A percentile compares a stretch with the other conserved stretches of the same genome.
phyloP scores from a whole-genome alignment of 2,329 filamentous ascomycete genomes.

The Didymella arachidicola region DNA sequence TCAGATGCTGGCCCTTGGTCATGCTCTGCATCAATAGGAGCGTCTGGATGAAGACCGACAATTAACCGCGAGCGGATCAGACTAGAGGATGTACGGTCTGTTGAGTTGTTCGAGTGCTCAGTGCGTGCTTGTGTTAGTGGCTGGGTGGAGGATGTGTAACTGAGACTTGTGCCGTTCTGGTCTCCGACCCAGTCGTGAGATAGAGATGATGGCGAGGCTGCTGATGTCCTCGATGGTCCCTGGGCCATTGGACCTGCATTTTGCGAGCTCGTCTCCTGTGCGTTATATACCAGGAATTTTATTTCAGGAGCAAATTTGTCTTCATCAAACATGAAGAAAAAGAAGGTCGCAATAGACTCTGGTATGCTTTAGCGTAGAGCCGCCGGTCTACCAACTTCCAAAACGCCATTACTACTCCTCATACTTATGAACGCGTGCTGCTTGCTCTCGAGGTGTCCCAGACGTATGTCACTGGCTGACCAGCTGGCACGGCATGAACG shows the following conservation, averaged over 20 bases:
- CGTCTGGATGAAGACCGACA: slow-evolving; percentile 51
- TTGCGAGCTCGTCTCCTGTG: slow-evolving; percentile 9
- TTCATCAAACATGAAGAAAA: background rate
- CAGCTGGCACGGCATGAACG: slow-evolving; percentile 5
- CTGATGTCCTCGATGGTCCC: slow-evolving; percentile 16
- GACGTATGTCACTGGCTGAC: slow-evolving; percentile 15
- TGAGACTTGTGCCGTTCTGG: slow-evolving; percentile 17
- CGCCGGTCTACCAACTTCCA: background rate
- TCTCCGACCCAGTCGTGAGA: slow-evolving; percentile 33
- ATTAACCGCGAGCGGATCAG: slow-evolving; percentile 34
- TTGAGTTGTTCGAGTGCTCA: slow-evolving; percentile 26
- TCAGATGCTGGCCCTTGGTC: slow-evolving; percentile 47
- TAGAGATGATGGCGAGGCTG: slow-evolving; percentile 19
- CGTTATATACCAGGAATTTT: background rate
- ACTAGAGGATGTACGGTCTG: slow-evolving; percentile 34
- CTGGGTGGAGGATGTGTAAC: slow-evolving; percentile 24
- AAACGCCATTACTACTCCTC: slow-evolving; percentile 1
- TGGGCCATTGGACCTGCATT: slow-evolving; percentile 28
- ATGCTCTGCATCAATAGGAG: slow-evolving; percentile 54
- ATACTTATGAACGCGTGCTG: slow-evolving; percentile 8
- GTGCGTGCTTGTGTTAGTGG: slow-evolving; percentile 31
- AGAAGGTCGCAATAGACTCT: background rate
- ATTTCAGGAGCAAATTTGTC: background rate
- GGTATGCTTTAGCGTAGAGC: background rate
- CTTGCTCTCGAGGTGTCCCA: slow-evolving; percentile 2